Evolutionary conservation across 345 rosid species (phyloP), one percentile per base, ranked within the genome.

Genomic region (Trapa bicornis): DNA sequence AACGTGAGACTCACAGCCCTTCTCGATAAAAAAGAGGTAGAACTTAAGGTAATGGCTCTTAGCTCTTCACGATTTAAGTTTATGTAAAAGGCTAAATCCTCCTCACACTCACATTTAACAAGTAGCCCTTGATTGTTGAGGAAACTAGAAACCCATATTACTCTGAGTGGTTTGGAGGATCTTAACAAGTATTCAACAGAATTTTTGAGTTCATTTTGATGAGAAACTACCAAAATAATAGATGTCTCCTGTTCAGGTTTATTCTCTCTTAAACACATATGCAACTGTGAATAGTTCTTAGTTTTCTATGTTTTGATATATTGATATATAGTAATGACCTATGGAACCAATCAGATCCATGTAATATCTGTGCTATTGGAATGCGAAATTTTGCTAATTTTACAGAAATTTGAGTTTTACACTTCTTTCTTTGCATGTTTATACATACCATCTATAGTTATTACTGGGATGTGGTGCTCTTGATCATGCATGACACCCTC

Each of bases 21-120:
- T 67, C 91, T 94, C 0, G 97, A 91, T 81, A 94, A 90, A 89
- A 94, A 94, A 82, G 97, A 91, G 71, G 92, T 97, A 66, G 97
- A 94, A 73, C 91, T 97, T 83, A 94, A 94, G 85, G 87, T 94
- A 38, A 88, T 94, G 97, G 96, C 99, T 67, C 80, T 94, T 52
- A 84, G 75, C 73, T 86, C 88, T 16, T 33, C 67, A 5, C 52
- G 12, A 0, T 41, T 41, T 65, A 37, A 29, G 63, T 35, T 58
- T 38, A 58, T 8, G 4, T 10, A 50, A 17, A 17, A 50, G 15
- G 56, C 56, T 50, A 50, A 50, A 50, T 50, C 56, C 56, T 50
- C 56, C 56, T 15, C 15, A 2, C 17, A 50, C 56, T 50, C 56
- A 16, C 56, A 50, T 15, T 50, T 50, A 50, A 50, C 56, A 14